Percentiles rank a stretch among this genome's conserved stretches.
Conservation (phyloP, 2,329 filamentous ascomycete species). For the Bimuria novae-zelandiae region DNA sequence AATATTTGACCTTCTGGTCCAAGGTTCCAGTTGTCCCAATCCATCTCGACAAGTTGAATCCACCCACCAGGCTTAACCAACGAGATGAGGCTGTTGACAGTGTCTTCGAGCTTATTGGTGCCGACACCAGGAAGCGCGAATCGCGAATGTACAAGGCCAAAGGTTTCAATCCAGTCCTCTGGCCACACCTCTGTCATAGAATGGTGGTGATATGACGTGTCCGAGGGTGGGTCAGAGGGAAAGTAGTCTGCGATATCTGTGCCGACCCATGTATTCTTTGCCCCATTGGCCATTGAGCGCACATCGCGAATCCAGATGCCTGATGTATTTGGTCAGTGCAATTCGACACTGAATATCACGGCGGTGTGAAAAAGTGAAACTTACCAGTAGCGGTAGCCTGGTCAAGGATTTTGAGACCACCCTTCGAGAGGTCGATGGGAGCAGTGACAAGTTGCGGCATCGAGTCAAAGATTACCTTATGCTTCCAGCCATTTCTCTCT, state of each 20-base stretch:
- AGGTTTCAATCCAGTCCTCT: constrained; percentile 11
- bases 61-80: constrained; percentile 20
- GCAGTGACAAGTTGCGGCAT: constrained; percentile 14
- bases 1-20: constrained; percentile 11
- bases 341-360: no score
- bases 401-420: constrained; percentile 12
- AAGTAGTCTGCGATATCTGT: constrained; percentile 20
- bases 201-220: constrained; percentile 14
- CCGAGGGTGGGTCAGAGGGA: constrained; percentile 4
- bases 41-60: constrained; percentile 20
- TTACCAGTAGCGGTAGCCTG: constrained; percentile 18
- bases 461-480: constrained; percentile 9
- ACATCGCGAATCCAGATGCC: constrained; percentile 12
- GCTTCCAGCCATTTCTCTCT: constrained; percentile 11
- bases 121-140: constrained; percentile 18
- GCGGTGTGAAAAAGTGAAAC: constrained; percentile 1
- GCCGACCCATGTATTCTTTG: constrained; percentile 10
- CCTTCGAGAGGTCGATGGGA: constrained; percentile 13
- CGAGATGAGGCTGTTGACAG: constrained; percentile 13
- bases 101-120: constrained; percentile 10
- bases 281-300: constrained; percentile 1
- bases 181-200: constrained; percentile 21
- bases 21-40: constrained; percentile 14
- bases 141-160: constrained; percentile 22
- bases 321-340: neutral